Evolutionary conservation across 179 eudicot genomes (phyloP).

Genomic region (Actinidia chinensis): DNA sequence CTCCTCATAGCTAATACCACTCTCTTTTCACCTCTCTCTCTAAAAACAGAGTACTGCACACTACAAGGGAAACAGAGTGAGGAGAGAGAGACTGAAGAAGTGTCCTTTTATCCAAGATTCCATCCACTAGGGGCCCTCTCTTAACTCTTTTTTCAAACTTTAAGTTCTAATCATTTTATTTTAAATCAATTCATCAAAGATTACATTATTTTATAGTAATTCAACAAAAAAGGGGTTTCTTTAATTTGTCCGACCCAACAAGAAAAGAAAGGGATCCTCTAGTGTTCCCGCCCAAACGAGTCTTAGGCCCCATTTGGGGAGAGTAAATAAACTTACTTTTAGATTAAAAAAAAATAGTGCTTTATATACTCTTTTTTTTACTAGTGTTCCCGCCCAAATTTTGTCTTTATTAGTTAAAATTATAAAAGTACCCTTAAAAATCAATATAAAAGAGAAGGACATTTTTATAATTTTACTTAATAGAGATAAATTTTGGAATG

Average conservation of each 20-base stretch:
- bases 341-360: background rate
- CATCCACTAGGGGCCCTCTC: background rate
- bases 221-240: background rate
- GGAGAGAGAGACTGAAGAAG: background rate
- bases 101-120: slow-evolving; percentile 11
- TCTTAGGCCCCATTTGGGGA: too few species aligned
- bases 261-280: background rate
- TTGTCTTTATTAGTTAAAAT: too few species aligned
- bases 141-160: background rate
- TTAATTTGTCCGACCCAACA: background rate
- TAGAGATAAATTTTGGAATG: too few species aligned
- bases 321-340: too few species aligned
- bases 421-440: too few species aligned
- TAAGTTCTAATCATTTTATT: background rate
- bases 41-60: background rate
- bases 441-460: too few species aligned
- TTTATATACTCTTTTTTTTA: background rate
- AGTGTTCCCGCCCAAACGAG: background rate
- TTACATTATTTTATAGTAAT: background rate
- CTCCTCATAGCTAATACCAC: background rate
- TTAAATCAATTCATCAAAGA: background rate
- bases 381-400: too few species aligned
- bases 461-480: too few species aligned
- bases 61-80: background rate
- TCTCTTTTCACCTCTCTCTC: background rate